A percentile compares a stretch with the other conserved stretches of the same genome.
Conservation (phyloP, 2,329 filamentous ascomycete genomes). For the Albophoma yamanashiensis region DNA sequence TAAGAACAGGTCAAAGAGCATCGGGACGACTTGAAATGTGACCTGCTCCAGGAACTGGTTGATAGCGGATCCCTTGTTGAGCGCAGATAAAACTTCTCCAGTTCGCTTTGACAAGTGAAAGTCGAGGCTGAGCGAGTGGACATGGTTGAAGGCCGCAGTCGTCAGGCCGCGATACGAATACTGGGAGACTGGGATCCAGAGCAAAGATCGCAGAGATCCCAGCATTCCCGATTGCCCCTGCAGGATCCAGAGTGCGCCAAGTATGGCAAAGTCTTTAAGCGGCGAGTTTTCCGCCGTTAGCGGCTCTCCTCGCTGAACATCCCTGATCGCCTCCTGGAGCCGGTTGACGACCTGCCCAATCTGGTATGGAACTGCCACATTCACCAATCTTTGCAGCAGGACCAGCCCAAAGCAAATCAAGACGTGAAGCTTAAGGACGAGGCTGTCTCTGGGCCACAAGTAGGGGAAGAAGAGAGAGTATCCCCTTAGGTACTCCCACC, state of each 20-base stretch:
- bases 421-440: conserved; percentile 64
- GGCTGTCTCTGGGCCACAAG: conserved; percentile 81
- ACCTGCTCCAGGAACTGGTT: conserved; percentile 95
- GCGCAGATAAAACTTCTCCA: conserved; percentile 85
- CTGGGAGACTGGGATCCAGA: conserved; percentile 96
- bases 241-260: conserved; percentile 66
- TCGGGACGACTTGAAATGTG: conserved; percentile 90
- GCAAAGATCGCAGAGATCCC: conserved; percentile 66
- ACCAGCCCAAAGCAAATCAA: conserved; percentile 74
- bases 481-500: conserved; percentile 91
- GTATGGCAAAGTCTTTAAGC: conserved; percentile 20
- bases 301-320: conserved; percentile 29
- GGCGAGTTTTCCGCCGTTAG: conserved; percentile 23
- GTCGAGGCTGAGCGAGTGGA: conserved; percentile 87
- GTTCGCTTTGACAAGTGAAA: conserved; percentile 96
- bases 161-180: conserved; percentile 93
- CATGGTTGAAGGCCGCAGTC: conserved; percentile 92
- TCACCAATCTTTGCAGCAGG: conserved; percentile 70
- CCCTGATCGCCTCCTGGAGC: conserved; percentile 44
- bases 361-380: conserved; percentile 75
- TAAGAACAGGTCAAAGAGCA: conserved; percentile 81
- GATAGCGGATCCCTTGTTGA: conserved; percentile 93
- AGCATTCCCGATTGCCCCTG: conserved; percentile 85
- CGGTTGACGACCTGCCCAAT: conserved; percentile 70
- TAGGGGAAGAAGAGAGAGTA: conserved; percentile 95